Base-by-base conservation (phyloP, 192 early-diverging fungal species). In the Coemansia guatemalensis region DNA sequence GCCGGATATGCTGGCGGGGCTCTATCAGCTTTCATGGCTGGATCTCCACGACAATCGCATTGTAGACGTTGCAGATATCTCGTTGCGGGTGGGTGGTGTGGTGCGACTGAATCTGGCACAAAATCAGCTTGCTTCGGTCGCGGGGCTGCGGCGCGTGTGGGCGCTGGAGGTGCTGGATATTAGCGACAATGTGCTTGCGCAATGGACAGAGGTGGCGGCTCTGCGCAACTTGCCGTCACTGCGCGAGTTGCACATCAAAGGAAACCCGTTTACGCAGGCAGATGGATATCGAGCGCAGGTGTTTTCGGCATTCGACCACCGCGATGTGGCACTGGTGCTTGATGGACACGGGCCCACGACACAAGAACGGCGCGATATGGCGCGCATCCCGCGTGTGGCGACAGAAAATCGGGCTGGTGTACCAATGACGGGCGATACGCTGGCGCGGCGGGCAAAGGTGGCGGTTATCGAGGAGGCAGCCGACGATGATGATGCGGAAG, bases 281-380 rank as follows among this genome's bases (percentile, higher is more conserved):
- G 56, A 53, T 8, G 52, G 23, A 12, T 64, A 71, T 52, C 71
- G 71, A 0, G 53, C 71, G 9, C 71, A 68, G 64, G 49, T 80
- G 20, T 80, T 80, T 47, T 70, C 77, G 27, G 77, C 77, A 0
- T 80, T 80, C 48, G 77, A 80, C 49, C 71, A 80, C 33, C 62
- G 77, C 54, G 77, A 80, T 23, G 58, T 74, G 8, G 48, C 64
- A 11, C 68, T 80, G 35, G 60, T 55, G 32, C 63, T 80, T 4
- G 77, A 80, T 24, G 77, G 68, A 9, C 44, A 48, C 39, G 68
- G 60, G 4, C 77, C 77, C 5, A 80, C 61, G 0, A 47, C 51
- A 44, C 62, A 54, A 25, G 77, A 80, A 27, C 71, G 77, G 29
- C 66, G 71, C n/a, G 68, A 60, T 6, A 80, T 80, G 77, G 65